These are phyloP conservation scores for Monosporozyma servazzii DNA, from an alignment of 805 yeast species.

Conservation along the genomic window DNA sequence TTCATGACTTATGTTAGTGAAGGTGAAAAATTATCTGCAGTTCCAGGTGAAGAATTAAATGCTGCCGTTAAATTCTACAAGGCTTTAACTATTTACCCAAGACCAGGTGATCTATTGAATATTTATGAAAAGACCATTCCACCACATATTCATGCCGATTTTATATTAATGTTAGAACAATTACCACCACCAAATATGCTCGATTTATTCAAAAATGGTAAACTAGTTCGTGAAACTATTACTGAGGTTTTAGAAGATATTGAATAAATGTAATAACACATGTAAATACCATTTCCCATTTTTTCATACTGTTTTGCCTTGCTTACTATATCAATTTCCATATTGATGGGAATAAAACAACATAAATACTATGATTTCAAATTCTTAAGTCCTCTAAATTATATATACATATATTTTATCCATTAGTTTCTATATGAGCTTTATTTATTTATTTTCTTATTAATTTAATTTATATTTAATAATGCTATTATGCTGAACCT, in stretches of 20 bases:
- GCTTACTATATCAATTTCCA: neutral
- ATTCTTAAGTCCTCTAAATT: neutral
- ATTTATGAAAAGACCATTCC: conserved; percentile 86
- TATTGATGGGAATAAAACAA: neutral
- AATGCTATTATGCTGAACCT: conserved; percentile 26
- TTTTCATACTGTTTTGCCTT: neutral
- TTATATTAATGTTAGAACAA: conserved; percentile 82
- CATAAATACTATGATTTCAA: neutral
- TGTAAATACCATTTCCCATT: neutral
- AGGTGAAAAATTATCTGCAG: conserved; percentile 72
- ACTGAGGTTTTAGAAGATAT: neutral
- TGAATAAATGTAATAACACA: neutral
- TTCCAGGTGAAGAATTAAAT: conserved; percentile 59
- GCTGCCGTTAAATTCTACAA: conserved; percentile 89
- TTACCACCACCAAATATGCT: conserved; percentile 79
- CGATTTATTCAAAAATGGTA: conserved; percentile 35
- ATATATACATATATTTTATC: neutral
- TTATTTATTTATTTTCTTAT: neutral
- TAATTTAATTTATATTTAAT: neutral
- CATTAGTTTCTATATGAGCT: neutral
- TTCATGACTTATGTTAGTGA: conserved; percentile 74
- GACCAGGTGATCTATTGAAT: conserved; percentile 83
- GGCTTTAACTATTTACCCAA: conserved; percentile 90
- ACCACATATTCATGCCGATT: conserved; percentile 67
- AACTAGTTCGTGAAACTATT: conserved; percentile 1